Percentiles rank a stretch among this genome's conserved stretches.
Conservation (phyloP, 345 rosid species). For the Moringa oleifera region DNA sequence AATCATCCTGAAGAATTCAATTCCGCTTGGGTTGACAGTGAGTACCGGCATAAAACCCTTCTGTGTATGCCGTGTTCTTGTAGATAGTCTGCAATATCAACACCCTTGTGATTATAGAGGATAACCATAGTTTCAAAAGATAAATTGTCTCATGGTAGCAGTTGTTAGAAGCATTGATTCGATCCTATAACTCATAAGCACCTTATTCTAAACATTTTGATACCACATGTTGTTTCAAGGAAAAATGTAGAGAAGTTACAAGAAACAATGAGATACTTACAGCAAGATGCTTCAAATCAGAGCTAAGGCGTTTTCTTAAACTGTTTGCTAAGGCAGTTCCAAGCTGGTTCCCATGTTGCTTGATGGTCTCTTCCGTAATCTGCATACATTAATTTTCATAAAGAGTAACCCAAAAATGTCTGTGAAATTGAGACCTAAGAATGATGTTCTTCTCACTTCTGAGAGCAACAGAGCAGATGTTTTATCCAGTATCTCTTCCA, state of each 20-base stretch:
- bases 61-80: slow-evolving; percentile 76
- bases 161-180: too few species aligned
- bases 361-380: slow-evolving; percentile 40
- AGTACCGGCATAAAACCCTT: slow-evolving; percentile 77
- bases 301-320: slow-evolving; percentile 39
- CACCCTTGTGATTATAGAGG: neutral
- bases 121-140: slow-evolving; percentile 9
- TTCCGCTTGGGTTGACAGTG: slow-evolving; percentile 28
- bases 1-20: neutral
- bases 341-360: slow-evolving; percentile 41
- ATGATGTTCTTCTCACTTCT: slow-evolving; percentile 31
- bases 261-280: slow-evolving; percentile 38
- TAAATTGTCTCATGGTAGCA: neutral
- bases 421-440: slow-evolving; percentile 1
- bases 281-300: slow-evolving; percentile 57
- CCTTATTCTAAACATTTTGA: slow-evolving; percentile 7
- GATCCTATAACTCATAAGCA: neutral
- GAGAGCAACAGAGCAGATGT: slow-evolving; percentile 51
- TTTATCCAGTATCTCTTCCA: slow-evolving; percentile 62
- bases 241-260: neutral
- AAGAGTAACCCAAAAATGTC: neutral
- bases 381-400: slow-evolving; percentile 19
- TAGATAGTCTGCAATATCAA: slow-evolving; percentile 54
- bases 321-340: slow-evolving; percentile 44
- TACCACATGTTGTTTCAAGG: neutral